These are phyloP conservation scores for Ophiostoma piceae DNA, from an alignment of 2,329 filamentous ascomycete genomes.

Conservation along the genomic window DNA sequence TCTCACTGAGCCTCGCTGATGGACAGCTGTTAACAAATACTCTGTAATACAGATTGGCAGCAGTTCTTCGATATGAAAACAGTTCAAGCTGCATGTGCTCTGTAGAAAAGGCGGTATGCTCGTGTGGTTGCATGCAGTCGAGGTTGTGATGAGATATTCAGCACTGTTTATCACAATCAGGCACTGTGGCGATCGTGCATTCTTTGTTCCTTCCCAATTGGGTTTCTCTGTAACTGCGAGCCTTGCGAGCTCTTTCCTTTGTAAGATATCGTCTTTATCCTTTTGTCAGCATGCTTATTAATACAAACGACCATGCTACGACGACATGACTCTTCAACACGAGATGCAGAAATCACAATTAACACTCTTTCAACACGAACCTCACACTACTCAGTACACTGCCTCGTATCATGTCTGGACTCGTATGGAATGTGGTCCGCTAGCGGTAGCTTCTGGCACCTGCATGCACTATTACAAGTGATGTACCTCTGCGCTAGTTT, in stretches of 20 bases:
- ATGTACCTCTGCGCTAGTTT: constrained; percentile 6
- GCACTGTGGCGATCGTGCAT: not conserved
- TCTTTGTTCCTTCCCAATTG: not conserved
- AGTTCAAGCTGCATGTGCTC: not conserved
- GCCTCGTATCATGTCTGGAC: constrained; percentile 5
- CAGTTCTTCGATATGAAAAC: not conserved
- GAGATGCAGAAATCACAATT: not conserved
- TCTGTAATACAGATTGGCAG: not conserved
- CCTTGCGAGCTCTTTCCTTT: no score
- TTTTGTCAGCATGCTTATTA: constrained; percentile 14
- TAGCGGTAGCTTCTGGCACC: not conserved
- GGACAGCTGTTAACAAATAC: not conserved
- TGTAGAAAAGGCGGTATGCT: not conserved
- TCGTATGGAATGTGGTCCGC: not conserved
- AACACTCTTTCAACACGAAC: not conserved
- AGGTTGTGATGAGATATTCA: not conserved
- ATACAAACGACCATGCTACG: not conserved
- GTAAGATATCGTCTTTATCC: no score
- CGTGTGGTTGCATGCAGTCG: not conserved
- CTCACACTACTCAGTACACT: not conserved
- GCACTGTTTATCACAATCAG: not conserved
- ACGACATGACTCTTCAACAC: not conserved
- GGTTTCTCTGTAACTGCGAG: no score
- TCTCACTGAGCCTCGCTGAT: not conserved
- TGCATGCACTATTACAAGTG: not conserved